Evolutionary conservation across 345 rosid species (phyloP), one percentile per base, ranked within the genome.

Genomic region (Eucalyptus cloeziana): DNA sequence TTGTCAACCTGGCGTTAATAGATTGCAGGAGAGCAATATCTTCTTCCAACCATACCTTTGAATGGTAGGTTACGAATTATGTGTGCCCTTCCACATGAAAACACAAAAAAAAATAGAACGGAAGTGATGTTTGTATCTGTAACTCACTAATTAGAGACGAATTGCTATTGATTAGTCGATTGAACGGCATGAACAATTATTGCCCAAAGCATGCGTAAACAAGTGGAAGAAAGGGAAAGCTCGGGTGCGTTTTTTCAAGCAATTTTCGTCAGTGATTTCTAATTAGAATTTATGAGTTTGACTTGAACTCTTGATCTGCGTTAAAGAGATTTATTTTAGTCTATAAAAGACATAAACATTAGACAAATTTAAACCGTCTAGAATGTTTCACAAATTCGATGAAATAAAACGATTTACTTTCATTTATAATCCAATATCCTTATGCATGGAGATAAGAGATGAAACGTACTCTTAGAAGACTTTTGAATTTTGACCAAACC

Each of bases 181-280:
- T 69, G 17, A 69, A 16, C 24, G 2, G 6, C 21, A 31, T 4
- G 80, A 69, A 31, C 43, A 69, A 31, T 69, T 31, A 69, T 69
- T 31, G 80, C 80, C 43, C 4, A 16, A 16, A 31, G 1, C 22
- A 31, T 31, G 37, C 80, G 19, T 8, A 16, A 69, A 31, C 80
- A 69, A 33, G 12, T 33, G 24, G 37, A 33, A 8, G 43, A 31
- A 17, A 69, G 44, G 44, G 24, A 69, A 69, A 69, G 13, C 7
- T 1, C 1, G 7, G 3, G 80, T 8, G 17, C 2, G 0, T 31
- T 67, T 31, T 16, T 67, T 31, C 6, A 2, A 67, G 79, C 5
- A 5, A 67, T 31, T 67, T 31, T 33, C 1, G 7, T 0, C 0
- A 8, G 7, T 27, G 4, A 62, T 62, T 62, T 27, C 0, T 12